Base-by-base conservation (phyloP, 495 filamentous ascomycete species). In the Apiosordaria backusii region DNA sequence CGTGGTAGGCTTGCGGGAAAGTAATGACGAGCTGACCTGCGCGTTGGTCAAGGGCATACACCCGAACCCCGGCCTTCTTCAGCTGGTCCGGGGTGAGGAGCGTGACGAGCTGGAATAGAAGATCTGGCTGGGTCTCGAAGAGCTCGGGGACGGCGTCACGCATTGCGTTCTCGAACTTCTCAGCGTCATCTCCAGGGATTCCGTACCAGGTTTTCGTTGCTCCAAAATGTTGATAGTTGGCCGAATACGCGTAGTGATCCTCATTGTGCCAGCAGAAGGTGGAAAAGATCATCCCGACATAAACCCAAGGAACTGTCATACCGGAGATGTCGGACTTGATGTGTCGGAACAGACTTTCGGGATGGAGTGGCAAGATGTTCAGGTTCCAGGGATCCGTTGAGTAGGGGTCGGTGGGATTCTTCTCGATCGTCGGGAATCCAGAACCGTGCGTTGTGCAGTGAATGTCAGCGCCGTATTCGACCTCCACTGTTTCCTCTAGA, bases 181-280 rank as follows among this genome's bases (percentile, higher is more conserved):
- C 89, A 0, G 94, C 92, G 76, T 98, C 95, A 4, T 91, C 90
- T 50, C 88, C 94, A 4, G 95, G 96, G 71, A 99, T 97, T 3
- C 96, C 96, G 73, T 99, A 99, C 95, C 95, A 99, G 0, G 95
- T 99, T 78, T 99, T 99, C 0, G 96, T 99, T 0, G 94, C 91
- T 50, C 95, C 95, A 73, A 99, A 97, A 72, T 99, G 95, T 71
- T 99, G 95, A 70, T 99, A 99, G 71, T 99, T 99, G 52, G 95
- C 90, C 21, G 95, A 99, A 75, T 99, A 99, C 0, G 95, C 88
- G 71, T 96, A 97, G 71, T 99, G 95, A 75, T 99, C 95, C 74
- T 99, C 95, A 67, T 96, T 96, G 74, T 99, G 95, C 95, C 95
- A 99, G 77, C 95, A 99, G 74, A 99, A 99, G 3, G 94, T 97